Evolutionary conservation across 2,329 filamentous ascomycete genomes (phyloP).

Genomic region (Fusarium virguliforme): DNA sequence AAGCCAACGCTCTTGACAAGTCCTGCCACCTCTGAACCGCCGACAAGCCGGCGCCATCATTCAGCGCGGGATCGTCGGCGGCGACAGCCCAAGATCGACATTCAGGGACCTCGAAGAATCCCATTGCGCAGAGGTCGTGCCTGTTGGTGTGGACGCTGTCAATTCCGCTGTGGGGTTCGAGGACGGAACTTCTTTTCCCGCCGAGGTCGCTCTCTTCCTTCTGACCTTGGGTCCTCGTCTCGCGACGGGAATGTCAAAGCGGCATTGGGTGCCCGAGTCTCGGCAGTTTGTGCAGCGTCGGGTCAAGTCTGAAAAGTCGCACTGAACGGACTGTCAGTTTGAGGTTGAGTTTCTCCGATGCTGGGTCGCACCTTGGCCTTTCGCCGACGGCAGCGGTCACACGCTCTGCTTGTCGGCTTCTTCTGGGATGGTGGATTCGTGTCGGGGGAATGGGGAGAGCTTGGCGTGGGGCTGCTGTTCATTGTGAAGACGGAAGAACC

Average conservation of each 20-base stretch:
- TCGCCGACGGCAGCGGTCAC: constrained; percentile 57
- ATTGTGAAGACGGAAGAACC: constrained; percentile 22
- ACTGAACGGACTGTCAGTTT: constrained; percentile 42
- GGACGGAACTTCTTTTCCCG: constrained; percentile 13
- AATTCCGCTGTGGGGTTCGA: constrained; percentile 42
- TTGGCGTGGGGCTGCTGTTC: constrained; percentile 38
- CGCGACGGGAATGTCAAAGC: constrained; percentile 58
- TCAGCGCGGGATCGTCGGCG: constrained; percentile 41
- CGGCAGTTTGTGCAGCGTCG: constrained; percentile 55
- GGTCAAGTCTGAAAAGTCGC: constrained; percentile 47
- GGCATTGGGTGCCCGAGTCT: constrained; percentile 54
- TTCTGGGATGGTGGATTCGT: constrained; percentile 35
- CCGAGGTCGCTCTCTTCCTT: constrained; percentile 8
- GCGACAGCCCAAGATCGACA: constrained; percentile 46
- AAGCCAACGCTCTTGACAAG: constrained; percentile 46
- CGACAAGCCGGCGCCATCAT: constrained; percentile 32
- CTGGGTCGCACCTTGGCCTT: constrained; percentile 55
- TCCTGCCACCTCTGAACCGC: constrained; percentile 53
- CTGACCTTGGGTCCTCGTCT: constrained; percentile 58
- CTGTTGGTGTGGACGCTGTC: constrained; percentile 37
- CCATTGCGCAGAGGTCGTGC: constrained; percentile 43
- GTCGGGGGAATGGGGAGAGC: constrained; percentile 38
- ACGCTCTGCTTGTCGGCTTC: constrained; percentile 51
- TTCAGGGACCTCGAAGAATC: constrained; percentile 32
- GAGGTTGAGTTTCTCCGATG: constrained; percentile 30